These are phyloP conservation scores for Dothistroma pini DNA, from an alignment of 2,329 filamentous ascomycete genomes.

Conservation along the genomic window DNA sequence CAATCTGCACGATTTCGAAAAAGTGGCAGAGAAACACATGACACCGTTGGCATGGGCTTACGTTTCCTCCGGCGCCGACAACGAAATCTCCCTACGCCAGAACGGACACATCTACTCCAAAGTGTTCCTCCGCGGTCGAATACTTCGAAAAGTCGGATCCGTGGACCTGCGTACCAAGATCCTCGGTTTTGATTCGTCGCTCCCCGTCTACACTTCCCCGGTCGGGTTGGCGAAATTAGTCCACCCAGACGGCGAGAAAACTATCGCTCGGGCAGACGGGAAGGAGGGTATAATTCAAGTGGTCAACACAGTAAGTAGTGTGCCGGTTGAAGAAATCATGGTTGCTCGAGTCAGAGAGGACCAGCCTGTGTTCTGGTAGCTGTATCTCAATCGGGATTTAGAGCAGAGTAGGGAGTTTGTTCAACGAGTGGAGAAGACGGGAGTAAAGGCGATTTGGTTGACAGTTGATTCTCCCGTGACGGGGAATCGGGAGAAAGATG, in stretches of 20 bases:
- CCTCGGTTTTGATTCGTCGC: constrained; percentile 26
- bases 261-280: constrained; percentile 28
- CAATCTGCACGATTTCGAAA: constrained; percentile 45
- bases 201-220: constrained; percentile 37
- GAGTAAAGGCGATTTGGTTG: constrained; percentile 54
- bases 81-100: constrained; percentile 42
- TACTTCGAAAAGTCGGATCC: constrained; percentile 38
- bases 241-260: constrained; percentile 34
- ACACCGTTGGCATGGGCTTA: constrained; percentile 40
- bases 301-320: constrained; percentile 29
- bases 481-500: constrained; percentile 51
- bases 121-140: constrained; percentile 44
- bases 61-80: constrained; percentile 48
- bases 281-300: constrained; percentile 29
- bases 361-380: constrained; percentile 52
- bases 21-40: constrained; percentile 35
- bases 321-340: constrained; percentile 31
- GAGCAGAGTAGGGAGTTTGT: constrained; percentile 50
- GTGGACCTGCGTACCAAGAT: constrained; percentile 34
- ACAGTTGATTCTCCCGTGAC: constrained; percentile 57
- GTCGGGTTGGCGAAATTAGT: constrained; percentile 33
- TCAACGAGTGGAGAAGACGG: constrained; percentile 43
- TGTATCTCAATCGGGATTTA: constrained; percentile 57
- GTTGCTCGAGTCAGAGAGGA: constrained; percentile 22
- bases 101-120: constrained; percentile 41